Evolutionary conservation across 1,284 basidiomycete genomes (phyloP), one percentile per base, ranked within the genome.

Genomic region (Pascua guehoae): DNA sequence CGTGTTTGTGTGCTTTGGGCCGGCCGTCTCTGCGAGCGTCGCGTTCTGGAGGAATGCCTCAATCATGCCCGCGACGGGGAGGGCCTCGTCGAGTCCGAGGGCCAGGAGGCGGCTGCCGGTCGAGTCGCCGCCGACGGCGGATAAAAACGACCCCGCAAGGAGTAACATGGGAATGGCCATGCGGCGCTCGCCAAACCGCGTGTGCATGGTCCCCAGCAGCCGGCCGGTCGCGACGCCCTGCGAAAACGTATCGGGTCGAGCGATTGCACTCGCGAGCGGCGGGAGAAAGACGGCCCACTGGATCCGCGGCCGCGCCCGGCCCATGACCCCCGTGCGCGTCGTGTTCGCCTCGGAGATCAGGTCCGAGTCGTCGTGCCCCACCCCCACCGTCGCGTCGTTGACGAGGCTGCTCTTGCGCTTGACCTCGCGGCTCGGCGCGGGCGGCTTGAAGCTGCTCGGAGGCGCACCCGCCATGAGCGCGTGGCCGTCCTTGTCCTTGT

Each of bases 11-110:
- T 32, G 24, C 24, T 32, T 32, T 3, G 3, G 24, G 24, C 24
- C 24, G 4, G 24, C 7, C 24, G 24, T 32, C 38, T 49, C 47
- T 4, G 47, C 47, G 16, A 49, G 38, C 37, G 40, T 49, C 9
- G 47, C 47, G 17, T 38, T 49, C 38, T 49, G 47, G 47, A 49
- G 47, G 37, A 49, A 49, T 2, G n/a, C 47, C 39, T 49, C 47
- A 14, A 49, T 49, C 47, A 49, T 49, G n/a, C 16, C 47, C 5
- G 47, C 47, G 4, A 39, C 24, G 11, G 47, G 40, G 9, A 49
- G 47, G 9, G 47, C 47, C 17, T 49, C 38, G 16, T 49, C 47
- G 9, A 49, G 47, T 3, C 47, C 38, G 9, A 49, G 47, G 12
- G 47, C 47, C 5, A 39, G 40, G 37, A 49, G 38, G 16, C 47